phyloP scores from a whole-genome alignment of 139 green algal species.

The Chlamydomonas asymmetrica region DNA sequence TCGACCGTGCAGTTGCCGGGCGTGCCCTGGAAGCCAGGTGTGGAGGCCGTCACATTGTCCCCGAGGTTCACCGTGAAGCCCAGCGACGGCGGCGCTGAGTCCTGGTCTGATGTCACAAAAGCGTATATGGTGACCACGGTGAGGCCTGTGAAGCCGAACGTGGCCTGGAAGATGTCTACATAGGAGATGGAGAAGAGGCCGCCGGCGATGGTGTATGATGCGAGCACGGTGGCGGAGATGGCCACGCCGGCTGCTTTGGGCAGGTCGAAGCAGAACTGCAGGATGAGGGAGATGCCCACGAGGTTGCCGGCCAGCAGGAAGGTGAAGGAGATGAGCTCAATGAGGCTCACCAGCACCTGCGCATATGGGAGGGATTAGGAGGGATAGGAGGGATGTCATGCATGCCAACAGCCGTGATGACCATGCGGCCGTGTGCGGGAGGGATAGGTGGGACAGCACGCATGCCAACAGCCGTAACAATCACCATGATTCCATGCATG shows the following conservation, averaged over 20 bases:
- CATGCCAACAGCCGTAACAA: no score
- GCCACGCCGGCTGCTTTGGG: conserved; percentile 19
- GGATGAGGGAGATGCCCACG: conserved; percentile 39
- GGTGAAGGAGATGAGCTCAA: conserved; percentile 35
- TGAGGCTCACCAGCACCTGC: conserved; percentile 30
- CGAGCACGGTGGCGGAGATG: conserved; percentile 28
- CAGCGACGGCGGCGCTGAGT: not conserved
- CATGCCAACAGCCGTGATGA: no score
- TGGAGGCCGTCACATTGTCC: conserved; percentile 17
- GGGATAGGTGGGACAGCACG: no score
- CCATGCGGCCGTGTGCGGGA: no score
- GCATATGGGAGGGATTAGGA: no score
- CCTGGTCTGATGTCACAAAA: conserved; percentile 8
- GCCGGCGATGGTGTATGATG: conserved; percentile 32
- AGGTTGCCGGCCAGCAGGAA: conserved; percentile 48
- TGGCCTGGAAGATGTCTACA: not conserved
- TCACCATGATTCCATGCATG: no score
- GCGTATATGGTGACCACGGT: conserved; percentile 18
- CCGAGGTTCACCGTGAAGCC: conserved; percentile 28
- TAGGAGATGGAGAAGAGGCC: conserved; percentile 39
- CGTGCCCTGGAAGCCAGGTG: conserved; percentile 19
- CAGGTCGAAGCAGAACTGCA: conserved; percentile 39
- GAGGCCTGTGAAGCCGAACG: conserved; percentile 14
- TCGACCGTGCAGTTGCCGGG: conserved; percentile 16
- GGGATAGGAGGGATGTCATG: no score